Base-by-base conservation (phyloP, 2,329 filamentous ascomycete species). In the Camillea tinctor region DNA sequence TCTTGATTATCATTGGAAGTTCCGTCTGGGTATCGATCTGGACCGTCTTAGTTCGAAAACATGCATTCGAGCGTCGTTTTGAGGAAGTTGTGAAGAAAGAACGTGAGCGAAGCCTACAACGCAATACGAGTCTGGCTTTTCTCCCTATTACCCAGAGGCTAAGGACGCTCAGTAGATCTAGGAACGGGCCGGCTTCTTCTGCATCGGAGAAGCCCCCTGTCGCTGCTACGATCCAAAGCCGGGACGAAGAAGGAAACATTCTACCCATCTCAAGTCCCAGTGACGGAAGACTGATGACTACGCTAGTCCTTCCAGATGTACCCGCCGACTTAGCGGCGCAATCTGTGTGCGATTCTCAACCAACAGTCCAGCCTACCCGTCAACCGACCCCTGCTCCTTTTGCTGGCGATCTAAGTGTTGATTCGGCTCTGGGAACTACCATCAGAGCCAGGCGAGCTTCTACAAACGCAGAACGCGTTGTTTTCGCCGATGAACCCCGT, bases 1-100 rank as follows among this genome's bases (percentile, higher is more conserved):
- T 86, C 2, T 76, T 89, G 50, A 86, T 90, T 59, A 76, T 90
- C 26, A 71, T 88, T 7, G 88, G 88, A 2, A 85, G 85, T 57
- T 81, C 85, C 1, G 85, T 90, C 26, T 85, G 86, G 67, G 85
- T 91, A 1, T 87, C 84, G 3, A 83, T 85, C 6, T 84, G 84
- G 60, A 88, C 89, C 1, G 81, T 91, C 2, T 72, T 82, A 54
- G 80, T 88, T 6, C 80, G 88, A 26, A 85, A 83, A 67, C 77
- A 79, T 64, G 84, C 83, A 8, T 90, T 91, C 66, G 84, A 89
- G 71, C 76, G 75, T 56, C 83, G 84, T 50, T 87, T 90, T 67
- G 72, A 81, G 62, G 76, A 80, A 49, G 77, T 89, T 52, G 79
- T 82, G 17, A 73, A 78, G 61, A 74, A 75, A 55, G 73, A 79